Percentiles rank a stretch among this genome's conserved stretches.
Conservation (phyloP, 2,329 filamentous ascomycete species). For the Gaeumannomyces tritici region DNA sequence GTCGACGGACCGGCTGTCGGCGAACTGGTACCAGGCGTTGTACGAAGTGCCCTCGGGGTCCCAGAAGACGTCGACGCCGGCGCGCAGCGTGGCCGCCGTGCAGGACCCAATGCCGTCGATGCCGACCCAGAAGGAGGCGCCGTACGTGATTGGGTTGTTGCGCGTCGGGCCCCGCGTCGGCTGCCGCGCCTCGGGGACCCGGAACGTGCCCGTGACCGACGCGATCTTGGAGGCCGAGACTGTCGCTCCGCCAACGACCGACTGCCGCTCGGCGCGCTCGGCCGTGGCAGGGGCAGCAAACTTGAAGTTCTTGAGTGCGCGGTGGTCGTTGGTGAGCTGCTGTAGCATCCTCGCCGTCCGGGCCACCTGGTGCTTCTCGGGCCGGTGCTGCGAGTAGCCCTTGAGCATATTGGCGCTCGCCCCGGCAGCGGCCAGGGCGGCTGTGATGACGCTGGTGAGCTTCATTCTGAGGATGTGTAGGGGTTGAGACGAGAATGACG, state of each 20-base stretch:
- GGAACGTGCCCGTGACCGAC: not conserved
- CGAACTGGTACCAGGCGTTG: conserved; percentile 4
- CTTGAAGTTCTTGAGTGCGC: not conserved
- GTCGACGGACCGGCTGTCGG: not conserved
- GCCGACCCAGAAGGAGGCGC: conserved; percentile 2
- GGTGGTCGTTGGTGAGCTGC: not conserved
- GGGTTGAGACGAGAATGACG: not conserved
- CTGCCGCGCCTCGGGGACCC: not conserved
- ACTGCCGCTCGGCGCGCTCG: not conserved
- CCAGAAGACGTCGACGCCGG: conserved; percentile 5
- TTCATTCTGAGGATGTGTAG: not conserved
- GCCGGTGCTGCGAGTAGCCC: not conserved
- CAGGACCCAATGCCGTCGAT: not conserved
- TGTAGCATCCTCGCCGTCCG: not conserved
- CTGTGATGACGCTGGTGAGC: not conserved
- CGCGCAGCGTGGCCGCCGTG: not conserved
- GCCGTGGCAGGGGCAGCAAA: not conserved
- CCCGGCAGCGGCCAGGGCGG: not conserved
- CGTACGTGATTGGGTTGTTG: not conserved
- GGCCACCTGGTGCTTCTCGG: not conserved
- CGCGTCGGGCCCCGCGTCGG: not conserved
- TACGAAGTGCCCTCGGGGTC: conserved; percentile 1
- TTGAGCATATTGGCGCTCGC: not conserved
- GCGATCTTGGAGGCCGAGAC: not conserved
- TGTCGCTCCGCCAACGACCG: not conserved